Evolutionary conservation across 371 early-diverging fungal genomes (phyloP).

Genomic region (Apophysomyces ossiformis): DNA sequence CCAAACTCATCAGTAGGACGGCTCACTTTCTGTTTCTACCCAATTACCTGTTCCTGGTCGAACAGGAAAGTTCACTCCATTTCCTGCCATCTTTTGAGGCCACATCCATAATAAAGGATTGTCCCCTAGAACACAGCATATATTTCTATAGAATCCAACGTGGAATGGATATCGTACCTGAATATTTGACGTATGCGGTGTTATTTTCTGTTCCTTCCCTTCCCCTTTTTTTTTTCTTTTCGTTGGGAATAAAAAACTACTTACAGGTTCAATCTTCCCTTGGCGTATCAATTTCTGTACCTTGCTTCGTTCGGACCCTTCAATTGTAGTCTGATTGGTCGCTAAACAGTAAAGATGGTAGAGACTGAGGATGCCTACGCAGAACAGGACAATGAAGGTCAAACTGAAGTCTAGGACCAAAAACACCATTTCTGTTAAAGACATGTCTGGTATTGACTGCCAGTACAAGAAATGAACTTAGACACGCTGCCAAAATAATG

Average conservation of each 20-base stretch:
- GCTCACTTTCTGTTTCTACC: neutral
- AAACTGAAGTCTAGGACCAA: conserved; percentile 78
- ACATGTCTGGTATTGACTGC: conserved; percentile 61
- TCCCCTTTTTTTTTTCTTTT: no score
- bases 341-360: conserved; percentile 86
- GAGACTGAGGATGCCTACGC: conserved; percentile 80
- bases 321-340: conserved; percentile 95
- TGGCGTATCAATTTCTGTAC: conserved; percentile 74
- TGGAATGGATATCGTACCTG: conserved; percentile 90
- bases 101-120: conserved; percentile 69
- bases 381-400: conserved; percentile 74
- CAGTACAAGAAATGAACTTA: no score
- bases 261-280: conserved; percentile 65
- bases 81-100: conserved; percentile 66
- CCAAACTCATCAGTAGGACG: no score
- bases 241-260: neutral
- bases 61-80: conserved; percentile 76
- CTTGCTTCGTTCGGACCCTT: conserved; percentile 82
- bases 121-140: conserved; percentile 80
- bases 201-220: no score
- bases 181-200: neutral
- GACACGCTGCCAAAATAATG: neutral
- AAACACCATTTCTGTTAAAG: conserved; percentile 65
- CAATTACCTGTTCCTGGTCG: conserved; percentile 33
- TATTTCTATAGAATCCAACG: conserved; percentile 82